Conservation (phyloP, 768 basidiomycete species). For the Boletales sp. region DNA sequence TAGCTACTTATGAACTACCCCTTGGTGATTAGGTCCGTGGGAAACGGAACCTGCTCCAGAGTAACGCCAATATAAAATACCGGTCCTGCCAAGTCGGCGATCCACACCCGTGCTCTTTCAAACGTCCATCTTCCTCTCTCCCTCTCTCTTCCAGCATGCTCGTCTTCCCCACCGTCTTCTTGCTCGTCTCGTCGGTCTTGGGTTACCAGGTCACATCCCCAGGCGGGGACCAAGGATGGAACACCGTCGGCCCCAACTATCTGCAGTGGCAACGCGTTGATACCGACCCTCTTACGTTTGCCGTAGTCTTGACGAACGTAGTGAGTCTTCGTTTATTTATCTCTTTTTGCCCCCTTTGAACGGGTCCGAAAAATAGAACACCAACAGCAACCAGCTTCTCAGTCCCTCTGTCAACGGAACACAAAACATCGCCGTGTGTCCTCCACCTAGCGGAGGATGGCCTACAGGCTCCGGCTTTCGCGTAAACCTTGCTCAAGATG, state of each 20-base stretch:
- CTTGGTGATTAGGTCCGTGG: constrained; percentile 13
- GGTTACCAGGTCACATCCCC: constrained; percentile 66
- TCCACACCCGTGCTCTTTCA: not conserved
- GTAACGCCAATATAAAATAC: too few relatives aligned
- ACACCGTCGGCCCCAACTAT: constrained; percentile 46
- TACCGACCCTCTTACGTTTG: constrained; percentile 69
- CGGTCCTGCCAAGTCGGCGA: constrained; percentile 4
- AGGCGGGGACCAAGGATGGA: constrained; percentile 49
- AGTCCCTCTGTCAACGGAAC: constrained; percentile 52
- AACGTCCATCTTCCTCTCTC: constrained; percentile 9
- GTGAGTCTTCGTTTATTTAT: constrained; percentile 31
- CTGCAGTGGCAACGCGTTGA: constrained; percentile 61
- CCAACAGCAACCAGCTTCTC: constrained; percentile 45
- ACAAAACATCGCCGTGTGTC: constrained; percentile 36
- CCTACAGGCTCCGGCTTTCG: constrained; percentile 58
- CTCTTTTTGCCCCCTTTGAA: not conserved
- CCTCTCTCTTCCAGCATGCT: constrained; percentile 38
- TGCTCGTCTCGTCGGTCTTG: constrained; percentile 51
- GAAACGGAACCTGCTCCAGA: constrained; percentile 10
- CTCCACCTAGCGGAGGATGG: constrained; percentile 64
- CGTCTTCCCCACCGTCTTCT: constrained; percentile 38
- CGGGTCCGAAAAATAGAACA: constrained; percentile 29
- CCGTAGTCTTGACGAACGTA: constrained; percentile 62
- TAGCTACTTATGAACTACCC: not conserved
- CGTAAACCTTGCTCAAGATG: constrained; percentile 64